phyloP scores from a whole-genome alignment of 768 basidiomycete species.

The Coprinopsis marcescibilis region DNA sequence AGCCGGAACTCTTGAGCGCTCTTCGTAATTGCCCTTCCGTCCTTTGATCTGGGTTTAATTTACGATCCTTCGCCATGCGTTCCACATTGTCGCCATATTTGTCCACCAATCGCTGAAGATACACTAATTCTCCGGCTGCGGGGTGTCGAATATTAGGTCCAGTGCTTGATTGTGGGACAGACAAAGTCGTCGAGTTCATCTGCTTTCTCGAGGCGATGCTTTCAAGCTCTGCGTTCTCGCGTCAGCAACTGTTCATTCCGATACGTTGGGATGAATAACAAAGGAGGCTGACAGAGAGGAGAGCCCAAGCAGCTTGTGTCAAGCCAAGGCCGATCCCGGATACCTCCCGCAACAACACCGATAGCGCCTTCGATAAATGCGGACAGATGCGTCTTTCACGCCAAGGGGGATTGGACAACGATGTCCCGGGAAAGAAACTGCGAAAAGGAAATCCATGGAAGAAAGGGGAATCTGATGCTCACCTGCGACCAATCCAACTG shows the following conservation, averaged over 20 bases:
- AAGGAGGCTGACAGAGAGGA: slow-evolving; percentile 2
- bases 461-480: slow-evolving; percentile 14
- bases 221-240: slow-evolving; percentile 53
- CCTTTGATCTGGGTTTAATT: slow-evolving; percentile 77
- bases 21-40: slow-evolving; percentile 73
- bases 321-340: background rate
- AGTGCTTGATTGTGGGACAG: slow-evolving; percentile 32
- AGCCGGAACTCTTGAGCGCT: slow-evolving; percentile 53
- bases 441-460: slow-evolving; percentile 1
- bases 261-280: slow-evolving; percentile 7
- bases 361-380: slow-evolving; percentile 4
- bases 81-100: slow-evolving; percentile 70
- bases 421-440: too few species aligned
- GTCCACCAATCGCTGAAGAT: slow-evolving; percentile 58
- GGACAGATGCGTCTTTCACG: background rate
- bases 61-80: slow-evolving; percentile 75
- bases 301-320: background rate
- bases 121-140: slow-evolving; percentile 63
- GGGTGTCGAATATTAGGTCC: slow-evolving; percentile 46
- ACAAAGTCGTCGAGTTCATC: slow-evolving; percentile 29
- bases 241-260: slow-evolving; percentile 17
- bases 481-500: slow-evolving; percentile 21
- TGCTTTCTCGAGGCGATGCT: slow-evolving; percentile 40
- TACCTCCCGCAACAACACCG: background rate
- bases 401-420: slow-evolving; percentile 10